These are phyloP conservation scores for Prunus mira DNA, from an alignment of 306 rosid genomes.

Conservation along the genomic window DNA sequence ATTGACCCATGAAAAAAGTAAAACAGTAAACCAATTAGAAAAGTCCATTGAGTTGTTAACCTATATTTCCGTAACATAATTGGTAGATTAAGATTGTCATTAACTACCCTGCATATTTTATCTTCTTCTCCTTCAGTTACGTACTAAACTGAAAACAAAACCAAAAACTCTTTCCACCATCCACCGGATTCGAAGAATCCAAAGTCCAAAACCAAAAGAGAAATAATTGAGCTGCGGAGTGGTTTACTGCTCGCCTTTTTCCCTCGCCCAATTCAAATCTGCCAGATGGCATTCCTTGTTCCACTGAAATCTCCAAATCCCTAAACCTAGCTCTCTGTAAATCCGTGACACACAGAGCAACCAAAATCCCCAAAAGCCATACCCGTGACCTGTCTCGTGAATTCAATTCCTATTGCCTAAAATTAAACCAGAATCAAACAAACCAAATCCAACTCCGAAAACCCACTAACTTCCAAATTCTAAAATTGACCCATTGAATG, in stretches of 20 bases:
- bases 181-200: too few relatives aligned
- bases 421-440: not conserved
- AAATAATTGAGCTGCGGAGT: too few relatives aligned
- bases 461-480: not conserved
- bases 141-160: too few relatives aligned
- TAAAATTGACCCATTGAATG: not conserved
- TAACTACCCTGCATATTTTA: too few relatives aligned
- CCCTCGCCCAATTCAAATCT: too few relatives aligned
- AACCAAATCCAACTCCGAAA: not conserved
- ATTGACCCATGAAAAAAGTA: not conserved
- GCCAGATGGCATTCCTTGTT: too few relatives aligned
- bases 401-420: not conserved
- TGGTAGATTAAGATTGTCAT: too few relatives aligned
- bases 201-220: too few relatives aligned
- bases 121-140: not conserved
- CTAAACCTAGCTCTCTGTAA: not conserved
- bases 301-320: not conserved
- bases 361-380: not conserved
- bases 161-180: too few relatives aligned
- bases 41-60: too few relatives aligned
- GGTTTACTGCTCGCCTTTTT: too few relatives aligned
- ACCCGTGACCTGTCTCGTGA: not conserved
- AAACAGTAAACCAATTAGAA: not conserved
- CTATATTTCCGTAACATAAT: too few relatives aligned
- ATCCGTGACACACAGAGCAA: not conserved